phyloP scores from a whole-genome alignment of 208 protist genomes.

The Leishmania arabica region DNA sequence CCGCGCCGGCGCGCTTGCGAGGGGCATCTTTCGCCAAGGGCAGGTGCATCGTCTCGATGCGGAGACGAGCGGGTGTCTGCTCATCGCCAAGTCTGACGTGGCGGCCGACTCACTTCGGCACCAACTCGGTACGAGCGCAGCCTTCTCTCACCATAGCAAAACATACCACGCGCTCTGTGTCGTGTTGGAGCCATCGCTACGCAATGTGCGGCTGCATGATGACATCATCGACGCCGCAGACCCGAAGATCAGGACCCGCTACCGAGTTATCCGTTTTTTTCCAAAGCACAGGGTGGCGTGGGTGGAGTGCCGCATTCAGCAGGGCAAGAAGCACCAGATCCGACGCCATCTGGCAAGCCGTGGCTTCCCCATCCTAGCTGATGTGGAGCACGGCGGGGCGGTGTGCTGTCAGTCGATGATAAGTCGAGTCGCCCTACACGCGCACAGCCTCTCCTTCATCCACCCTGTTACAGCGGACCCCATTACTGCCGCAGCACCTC shows the following conservation, averaged over 20 bases:
- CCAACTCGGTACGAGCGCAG: slow-evolving; percentile 77
- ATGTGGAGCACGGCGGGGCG: slow-evolving; percentile 82
- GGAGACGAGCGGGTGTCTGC: slow-evolving; percentile 75
- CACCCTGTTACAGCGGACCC: slow-evolving; percentile 56
- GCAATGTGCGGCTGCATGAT: slow-evolving; percentile 45
- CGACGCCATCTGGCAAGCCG: slow-evolving; percentile 72
- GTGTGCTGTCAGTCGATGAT: slow-evolving; percentile 62
- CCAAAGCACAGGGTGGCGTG: slow-evolving; percentile 43
- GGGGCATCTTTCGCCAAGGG: slow-evolving; percentile 59
- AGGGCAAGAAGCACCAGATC: slow-evolving; percentile 90
- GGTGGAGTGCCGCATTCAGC: slow-evolving; percentile 80
- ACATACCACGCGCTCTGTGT: slow-evolving; percentile 76
- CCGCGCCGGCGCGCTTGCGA: background rate
- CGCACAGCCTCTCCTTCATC: slow-evolving; percentile 56
- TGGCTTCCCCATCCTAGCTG: slow-evolving; percentile 75
- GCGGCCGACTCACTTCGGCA: slow-evolving; percentile 71
- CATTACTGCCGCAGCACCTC: slow-evolving; percentile 45
- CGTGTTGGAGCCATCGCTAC: slow-evolving; percentile 68
- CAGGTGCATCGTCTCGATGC: slow-evolving; percentile 83
- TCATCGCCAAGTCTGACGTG: slow-evolving; percentile 63
- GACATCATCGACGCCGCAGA: slow-evolving; percentile 51
- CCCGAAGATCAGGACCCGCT: slow-evolving; percentile 59
- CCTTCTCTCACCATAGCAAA: slow-evolving; percentile 64
- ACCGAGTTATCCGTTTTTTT: slow-evolving; percentile 67
- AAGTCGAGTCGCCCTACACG: slow-evolving; percentile 74